Percentiles rank a stretch among this genome's conserved stretches.
Conservation (phyloP, 1,284 basidiomycete genomes). For the Tranzscheliella williamsii region DNA sequence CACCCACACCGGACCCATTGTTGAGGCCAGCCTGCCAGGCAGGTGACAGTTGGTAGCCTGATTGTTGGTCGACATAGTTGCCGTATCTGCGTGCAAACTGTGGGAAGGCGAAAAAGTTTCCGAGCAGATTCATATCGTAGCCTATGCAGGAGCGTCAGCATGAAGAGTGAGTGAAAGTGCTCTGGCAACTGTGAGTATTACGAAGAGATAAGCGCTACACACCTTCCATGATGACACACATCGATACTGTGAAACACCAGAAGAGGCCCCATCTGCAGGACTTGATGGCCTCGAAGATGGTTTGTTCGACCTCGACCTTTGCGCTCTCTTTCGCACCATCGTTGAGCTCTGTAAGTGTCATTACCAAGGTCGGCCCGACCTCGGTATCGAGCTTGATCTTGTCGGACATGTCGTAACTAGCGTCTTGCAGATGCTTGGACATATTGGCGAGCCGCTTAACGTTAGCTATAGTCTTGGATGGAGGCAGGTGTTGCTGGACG, state of each 20-base stretch:
- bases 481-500: too few relatives aligned
- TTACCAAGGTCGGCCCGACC: not conserved
- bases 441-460: too few relatives aligned
- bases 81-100: not conserved
- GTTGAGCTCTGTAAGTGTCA: not conserved
- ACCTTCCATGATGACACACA: constrained; percentile 1
- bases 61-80: not conserved
- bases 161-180: too few relatives aligned
- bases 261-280: not conserved
- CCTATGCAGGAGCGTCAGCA: too few relatives aligned
- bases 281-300: not conserved
- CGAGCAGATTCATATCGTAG: not conserved
- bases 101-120: not conserved
- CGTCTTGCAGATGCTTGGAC: too few relatives aligned
- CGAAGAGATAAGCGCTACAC: too few relatives aligned
- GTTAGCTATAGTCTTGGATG: too few relatives aligned
- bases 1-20: constrained; percentile 9
- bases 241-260: not conserved
- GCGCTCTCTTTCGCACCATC: not conserved
- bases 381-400: not conserved
- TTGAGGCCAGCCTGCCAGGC: constrained; percentile 63
- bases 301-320: not conserved
- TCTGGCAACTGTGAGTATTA: too few relatives aligned
- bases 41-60: not conserved
- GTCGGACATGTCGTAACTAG: not conserved